Evolutionary conservation across 2,329 filamentous ascomycete species (phyloP).

Genomic region (Exserohilum turcica): DNA sequence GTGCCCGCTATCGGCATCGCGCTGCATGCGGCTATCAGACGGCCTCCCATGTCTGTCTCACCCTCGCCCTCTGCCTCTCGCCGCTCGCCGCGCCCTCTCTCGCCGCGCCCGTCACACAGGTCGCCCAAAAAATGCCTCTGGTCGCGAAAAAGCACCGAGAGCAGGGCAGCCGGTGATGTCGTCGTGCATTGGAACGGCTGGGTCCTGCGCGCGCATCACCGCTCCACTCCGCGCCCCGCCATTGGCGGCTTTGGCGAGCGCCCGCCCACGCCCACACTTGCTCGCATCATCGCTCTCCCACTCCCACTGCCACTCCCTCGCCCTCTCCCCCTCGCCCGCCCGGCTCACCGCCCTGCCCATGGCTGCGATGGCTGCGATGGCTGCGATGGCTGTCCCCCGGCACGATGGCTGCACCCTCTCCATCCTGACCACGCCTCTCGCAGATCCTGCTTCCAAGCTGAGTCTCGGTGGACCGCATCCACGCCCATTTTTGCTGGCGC

Average conservation of each 20-base stretch:
- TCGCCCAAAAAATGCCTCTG: neutral
- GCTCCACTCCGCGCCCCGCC: slow-evolving; percentile 16
- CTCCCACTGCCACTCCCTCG: no score
- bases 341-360: slow-evolving; percentile 15
- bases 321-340: no score
- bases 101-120: neutral
- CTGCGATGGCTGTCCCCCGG: no score
- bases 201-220: slow-evolving; percentile 15
- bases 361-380: no score
- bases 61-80: neutral
- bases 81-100: neutral
- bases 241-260: slow-evolving; percentile 31
- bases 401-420: neutral
- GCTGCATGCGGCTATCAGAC: neutral
- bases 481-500: no score
- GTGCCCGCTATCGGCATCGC: slow-evolving; percentile 13
- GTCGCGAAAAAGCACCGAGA: neutral
- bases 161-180: slow-evolving; percentile 10
- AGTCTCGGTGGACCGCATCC: no score
- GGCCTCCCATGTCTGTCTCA: neutral
- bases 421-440: neutral
- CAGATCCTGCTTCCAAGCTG: slow-evolving; percentile 5
- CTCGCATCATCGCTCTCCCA: no score
- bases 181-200: slow-evolving; percentile 15
- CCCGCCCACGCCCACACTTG: no score